A percentile compares a stretch with the other conserved stretches of the same genome.
These are phyloP conservation scores for Pugionium dolabratum DNA, from an alignment of 345 rosid genomes.

Conservation along the genomic window DNA sequence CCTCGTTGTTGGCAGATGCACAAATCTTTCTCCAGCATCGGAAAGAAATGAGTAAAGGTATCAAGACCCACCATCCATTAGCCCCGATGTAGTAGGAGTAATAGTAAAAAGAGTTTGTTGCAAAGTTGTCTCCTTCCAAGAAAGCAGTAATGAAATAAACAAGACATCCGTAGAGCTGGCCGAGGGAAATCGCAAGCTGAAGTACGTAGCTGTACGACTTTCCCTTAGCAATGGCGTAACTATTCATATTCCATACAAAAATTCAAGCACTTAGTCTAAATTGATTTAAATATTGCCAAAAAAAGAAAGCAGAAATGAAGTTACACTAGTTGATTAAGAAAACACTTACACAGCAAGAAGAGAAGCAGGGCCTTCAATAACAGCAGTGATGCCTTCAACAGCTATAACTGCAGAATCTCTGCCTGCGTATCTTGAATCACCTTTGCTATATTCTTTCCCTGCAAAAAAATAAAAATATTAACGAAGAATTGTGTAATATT, in stretches of 20 bases:
- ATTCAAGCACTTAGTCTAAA: background rate
- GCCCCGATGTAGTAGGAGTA: conserved; percentile 68
- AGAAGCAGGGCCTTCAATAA: conserved; percentile 78
- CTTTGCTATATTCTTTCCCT: conserved; percentile 99
- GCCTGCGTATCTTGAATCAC: conserved; percentile 86
- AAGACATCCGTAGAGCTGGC: conserved; percentile 87
- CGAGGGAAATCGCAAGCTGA: conserved; percentile 79
- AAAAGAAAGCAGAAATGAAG: background rate
- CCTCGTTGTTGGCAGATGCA: conserved; percentile 39
- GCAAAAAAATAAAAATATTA: conserved; percentile 15
- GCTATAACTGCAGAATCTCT: conserved; percentile 71
- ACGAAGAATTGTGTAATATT: background rate
- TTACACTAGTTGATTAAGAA: background rate
- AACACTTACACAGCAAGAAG: conserved; percentile 76
- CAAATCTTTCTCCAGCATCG: conserved; percentile 88
- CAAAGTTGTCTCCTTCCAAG: conserved; percentile 85
- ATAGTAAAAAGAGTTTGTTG: conserved; percentile 59
- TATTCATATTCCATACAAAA: conserved; percentile 33
- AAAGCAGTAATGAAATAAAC: conserved; percentile 75
- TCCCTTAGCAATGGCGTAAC: conserved; percentile 75
- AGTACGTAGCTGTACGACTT: conserved; percentile 82
- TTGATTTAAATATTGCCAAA: background rate
- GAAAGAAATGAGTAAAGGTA: conserved; percentile 60
- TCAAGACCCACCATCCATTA: conserved; percentile 71
- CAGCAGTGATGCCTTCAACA: conserved; percentile 89